These are phyloP conservation scores for Senna siamea DNA, from an alignment of 306 rosid genomes.

Conservation along the genomic window DNA sequence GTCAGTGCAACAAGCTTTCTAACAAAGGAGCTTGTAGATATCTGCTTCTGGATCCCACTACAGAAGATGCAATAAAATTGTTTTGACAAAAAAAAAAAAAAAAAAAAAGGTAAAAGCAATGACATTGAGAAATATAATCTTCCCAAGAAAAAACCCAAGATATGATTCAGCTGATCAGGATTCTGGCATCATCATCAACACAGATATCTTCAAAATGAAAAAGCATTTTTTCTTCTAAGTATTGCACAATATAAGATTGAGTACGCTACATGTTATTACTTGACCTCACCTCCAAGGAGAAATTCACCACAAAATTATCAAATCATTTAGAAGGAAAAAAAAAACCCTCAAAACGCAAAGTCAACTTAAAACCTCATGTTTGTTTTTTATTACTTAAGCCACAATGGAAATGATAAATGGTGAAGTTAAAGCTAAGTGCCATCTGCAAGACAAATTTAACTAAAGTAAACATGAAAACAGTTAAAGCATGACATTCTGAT, in stretches of 20 bases:
- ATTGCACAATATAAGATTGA: background rate
- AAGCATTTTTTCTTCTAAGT: background rate
- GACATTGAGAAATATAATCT: constrained; percentile 4
- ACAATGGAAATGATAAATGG: background rate
- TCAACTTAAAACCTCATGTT: background rate
- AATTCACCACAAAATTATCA: background rate
- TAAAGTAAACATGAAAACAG: background rate
- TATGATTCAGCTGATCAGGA: constrained; percentile 13
- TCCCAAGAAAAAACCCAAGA: constrained; percentile 24
- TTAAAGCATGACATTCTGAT: no score
- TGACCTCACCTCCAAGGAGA: background rate
- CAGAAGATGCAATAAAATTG: constrained; percentile 33
- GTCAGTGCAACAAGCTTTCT: constrained; percentile 83
- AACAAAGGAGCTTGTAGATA: constrained; percentile 61
- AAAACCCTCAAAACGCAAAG: background rate
- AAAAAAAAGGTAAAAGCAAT: constrained; percentile 7
- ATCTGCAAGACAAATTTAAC: background rate
- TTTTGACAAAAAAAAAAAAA: no score
- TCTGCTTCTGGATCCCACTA: constrained; percentile 92
- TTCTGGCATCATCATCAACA: constrained; percentile 14
- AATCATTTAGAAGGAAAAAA: background rate
- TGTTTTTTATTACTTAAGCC: background rate
- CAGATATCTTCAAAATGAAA: constrained; percentile 21
- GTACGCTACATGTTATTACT: background rate
- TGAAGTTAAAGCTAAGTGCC: no score